Conservation (phyloP, 768 basidiomycete genomes). For the Termitomyces sp. region DNA sequence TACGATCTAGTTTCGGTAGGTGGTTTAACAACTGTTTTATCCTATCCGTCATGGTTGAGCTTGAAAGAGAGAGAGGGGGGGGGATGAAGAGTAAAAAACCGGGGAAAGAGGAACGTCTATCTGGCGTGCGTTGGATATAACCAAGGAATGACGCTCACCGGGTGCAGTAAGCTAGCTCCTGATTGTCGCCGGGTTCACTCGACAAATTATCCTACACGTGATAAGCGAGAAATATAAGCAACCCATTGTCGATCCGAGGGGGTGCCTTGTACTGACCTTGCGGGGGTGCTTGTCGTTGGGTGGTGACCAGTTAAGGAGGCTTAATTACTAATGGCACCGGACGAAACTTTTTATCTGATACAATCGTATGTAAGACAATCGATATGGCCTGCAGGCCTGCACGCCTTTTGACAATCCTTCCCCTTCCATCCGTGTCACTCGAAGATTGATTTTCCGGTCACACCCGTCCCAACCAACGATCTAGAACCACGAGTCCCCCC, state of each 20-base stretch:
- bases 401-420: not conserved
- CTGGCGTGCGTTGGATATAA: not conserved
- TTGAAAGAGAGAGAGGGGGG: conserved; percentile 1
- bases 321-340: not conserved
- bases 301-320: not conserved
- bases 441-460: conserved; percentile 1
- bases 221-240: conserved; percentile 4
- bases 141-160: conserved; percentile 3
- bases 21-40: conserved; percentile 57
- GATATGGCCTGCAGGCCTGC: not conserved
- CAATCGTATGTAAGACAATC: not conserved
- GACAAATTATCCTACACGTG: conserved; percentile 9
- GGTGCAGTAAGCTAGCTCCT: conserved; percentile 2
- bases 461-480: not conserved
- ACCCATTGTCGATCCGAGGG: not conserved
- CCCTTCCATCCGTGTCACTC: not conserved
- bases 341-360: not conserved
- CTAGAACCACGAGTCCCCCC: not conserved
- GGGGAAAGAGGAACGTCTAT: conserved; percentile 1
- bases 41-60: conserved; percentile 46
- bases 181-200: conserved; percentile 4
- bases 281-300: not conserved
- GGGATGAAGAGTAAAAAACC: not conserved
- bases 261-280: not conserved
- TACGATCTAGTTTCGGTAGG: conserved; percentile 28